Percentiles rank a stretch among this genome's conserved stretches.
Evolutionary conservation across 164 flowering plant genomes (phyloP).

Genomic region (Tinospora cordifolia): DNA sequence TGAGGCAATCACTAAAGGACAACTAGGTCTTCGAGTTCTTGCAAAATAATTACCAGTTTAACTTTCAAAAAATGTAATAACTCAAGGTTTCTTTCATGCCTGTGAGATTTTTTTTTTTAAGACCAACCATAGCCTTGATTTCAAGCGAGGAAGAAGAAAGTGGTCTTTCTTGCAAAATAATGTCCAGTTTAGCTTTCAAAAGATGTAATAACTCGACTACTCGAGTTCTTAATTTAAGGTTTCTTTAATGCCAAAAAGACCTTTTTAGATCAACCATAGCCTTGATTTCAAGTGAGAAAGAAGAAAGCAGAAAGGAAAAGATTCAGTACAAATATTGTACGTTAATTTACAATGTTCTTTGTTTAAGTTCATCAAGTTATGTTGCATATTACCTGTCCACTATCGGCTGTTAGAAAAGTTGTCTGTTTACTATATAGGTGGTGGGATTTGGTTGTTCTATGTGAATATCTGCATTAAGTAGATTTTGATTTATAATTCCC

Average conservation of each 20-base stretch:
- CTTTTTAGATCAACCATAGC: not conserved
- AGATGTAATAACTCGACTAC: not conserved
- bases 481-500: too few relatives aligned
- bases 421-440: not conserved
- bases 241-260: not conserved
- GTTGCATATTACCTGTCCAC: not conserved
- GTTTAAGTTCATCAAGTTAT: not conserved
- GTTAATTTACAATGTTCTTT: not conserved
- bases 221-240: not conserved
- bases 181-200: not conserved
- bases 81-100: not conserved
- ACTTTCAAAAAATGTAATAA: not conserved
- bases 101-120: not conserved
- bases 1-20: too few relatives aligned
- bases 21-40: too few relatives aligned
- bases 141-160: too few relatives aligned
- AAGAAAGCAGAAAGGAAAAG: not conserved
- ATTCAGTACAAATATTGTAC: not conserved
- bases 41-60: not conserved
- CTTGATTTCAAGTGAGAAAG: too few relatives aligned
- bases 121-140: not conserved
- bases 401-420: not conserved
- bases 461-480: not conserved
- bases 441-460: not conserved
- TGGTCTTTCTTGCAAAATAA: not conserved